phyloP scores from a whole-genome alignment of 148 eudicot genomes.

The Fagopyrum esculentum region DNA sequence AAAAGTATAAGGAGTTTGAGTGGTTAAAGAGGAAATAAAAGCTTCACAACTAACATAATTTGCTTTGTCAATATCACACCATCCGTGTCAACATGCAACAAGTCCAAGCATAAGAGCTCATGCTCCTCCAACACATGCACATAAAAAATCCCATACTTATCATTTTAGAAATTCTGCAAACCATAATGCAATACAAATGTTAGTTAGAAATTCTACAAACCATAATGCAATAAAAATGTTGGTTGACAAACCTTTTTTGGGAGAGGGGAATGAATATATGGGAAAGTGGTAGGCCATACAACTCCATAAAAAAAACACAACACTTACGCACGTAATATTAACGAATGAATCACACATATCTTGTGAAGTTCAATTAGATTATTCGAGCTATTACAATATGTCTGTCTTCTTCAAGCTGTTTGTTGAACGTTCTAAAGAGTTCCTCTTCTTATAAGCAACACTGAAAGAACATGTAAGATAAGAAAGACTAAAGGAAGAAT shows the following conservation, averaged over 20 bases:
- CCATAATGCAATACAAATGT: not conserved
- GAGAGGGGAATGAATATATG: not conserved
- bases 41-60: constrained; percentile 41
- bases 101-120: constrained; percentile 68
- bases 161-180: not conserved
- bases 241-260: not conserved
- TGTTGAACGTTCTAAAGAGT: constrained; percentile 62
- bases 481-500: not conserved
- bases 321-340: not conserved
- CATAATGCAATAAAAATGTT: not conserved
- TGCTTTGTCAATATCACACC: constrained; percentile 69
- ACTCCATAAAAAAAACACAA: not conserved
- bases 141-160: not conserved
- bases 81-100: constrained; percentile 74
- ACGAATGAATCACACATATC: constrained; percentile 29
- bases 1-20: not conserved
- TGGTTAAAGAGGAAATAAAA: not conserved
- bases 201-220: too few relatives aligned
- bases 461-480: not conserved
- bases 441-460: constrained; percentile 73
- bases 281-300: not conserved
- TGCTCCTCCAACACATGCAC: constrained; percentile 87
- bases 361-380: constrained; percentile 81
- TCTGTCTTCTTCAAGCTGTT: constrained; percentile 92
- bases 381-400: constrained; percentile 78